Evolutionary conservation across 2,329 filamentous ascomycete genomes (phyloP), one percentile per base, ranked within the genome.

Genomic region (Huntiella bhutanensis): DNA sequence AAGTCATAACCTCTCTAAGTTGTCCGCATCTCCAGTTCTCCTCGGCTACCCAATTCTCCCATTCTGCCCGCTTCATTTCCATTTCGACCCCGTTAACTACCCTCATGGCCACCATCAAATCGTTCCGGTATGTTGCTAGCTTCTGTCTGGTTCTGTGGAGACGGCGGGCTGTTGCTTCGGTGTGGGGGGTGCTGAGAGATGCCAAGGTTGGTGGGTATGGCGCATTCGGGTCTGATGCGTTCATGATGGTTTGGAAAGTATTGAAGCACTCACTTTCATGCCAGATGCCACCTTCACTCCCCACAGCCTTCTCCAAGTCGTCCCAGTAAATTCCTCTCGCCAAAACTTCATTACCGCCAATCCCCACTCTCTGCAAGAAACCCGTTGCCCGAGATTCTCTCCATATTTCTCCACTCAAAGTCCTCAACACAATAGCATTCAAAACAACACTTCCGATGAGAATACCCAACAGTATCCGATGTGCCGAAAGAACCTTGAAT

Each of bases 41-140:
- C 53, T 83, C 80, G 3, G 73, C 62, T 28, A 96, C 70, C 87
- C 88, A 98, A 52, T 83, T 82, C 64, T 94, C 87, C 80, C 86
- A 98, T 60, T 95, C 88, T 0, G 81, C 80, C 55, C 77, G 73
- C 46, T 96, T 62, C 59, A 94, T 79, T 60, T 95, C 86, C 49
- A 73, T 71, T 66, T 96, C 91, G 22, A 96, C 77, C 48, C 73
- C 80, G 61, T 96, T 95, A 51, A 96, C 79, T 2, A 95, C 75
- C 4, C 87, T 77, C 66, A 96, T 77, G 4, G 87, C 86, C 4
- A 98, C 87, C 2, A 96, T 65, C 15, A 98, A 67, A 57, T 96
- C 86, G 59, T 98, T 85, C 2, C 91, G 73, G 59, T 95, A 91
- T 2, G 75, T 68, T 1, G 82, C 88, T 0, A 98, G 73, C 17